Conservation (phyloP, 768 basidiomycete genomes). For the Calocybe gangraenosa region DNA sequence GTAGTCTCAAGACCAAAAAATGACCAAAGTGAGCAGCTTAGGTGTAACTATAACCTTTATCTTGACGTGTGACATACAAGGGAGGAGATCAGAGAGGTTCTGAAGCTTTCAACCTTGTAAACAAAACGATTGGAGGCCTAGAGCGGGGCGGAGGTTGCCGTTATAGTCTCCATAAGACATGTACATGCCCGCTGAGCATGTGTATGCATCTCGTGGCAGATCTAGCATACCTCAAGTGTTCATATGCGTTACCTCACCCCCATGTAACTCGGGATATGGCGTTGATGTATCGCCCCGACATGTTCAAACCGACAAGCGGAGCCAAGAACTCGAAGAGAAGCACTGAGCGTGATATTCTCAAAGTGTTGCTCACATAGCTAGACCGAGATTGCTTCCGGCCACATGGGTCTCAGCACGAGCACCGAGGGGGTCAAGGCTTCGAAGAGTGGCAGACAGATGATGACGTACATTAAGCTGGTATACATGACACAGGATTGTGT, state of each 20-base stretch:
- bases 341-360: slow-evolving; percentile 1
- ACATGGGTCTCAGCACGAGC: slow-evolving; percentile 10
- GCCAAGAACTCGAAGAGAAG: slow-evolving; percentile 3
- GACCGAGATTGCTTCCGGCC: slow-evolving; percentile 4
- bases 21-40: no score
- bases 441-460: not conserved
- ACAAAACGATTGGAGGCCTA: not conserved
- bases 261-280: not conserved
- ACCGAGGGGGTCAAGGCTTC: not conserved
- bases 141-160: not conserved
- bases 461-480: slow-evolving; percentile 8
- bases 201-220: slow-evolving; percentile 8
- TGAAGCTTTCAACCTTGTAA: no score
- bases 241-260: slow-evolving; percentile 4
- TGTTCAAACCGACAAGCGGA: slow-evolving; percentile 4
- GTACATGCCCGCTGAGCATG: slow-evolving; percentile 3
- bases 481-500: not conserved
- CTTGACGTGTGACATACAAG: no score
- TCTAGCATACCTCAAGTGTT: slow-evolving; percentile 1
- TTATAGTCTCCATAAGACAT: slow-evolving; percentile 1
- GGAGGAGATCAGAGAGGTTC: not conserved
- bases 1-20: no score
- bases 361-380: slow-evolving; percentile 2
- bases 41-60: not conserved
- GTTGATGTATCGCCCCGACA: slow-evolving; percentile 3